Evolutionary conservation across 495 filamentous ascomycete genomes (phyloP).

Genomic region (Hyphodiscus hymeniophilus): DNA sequence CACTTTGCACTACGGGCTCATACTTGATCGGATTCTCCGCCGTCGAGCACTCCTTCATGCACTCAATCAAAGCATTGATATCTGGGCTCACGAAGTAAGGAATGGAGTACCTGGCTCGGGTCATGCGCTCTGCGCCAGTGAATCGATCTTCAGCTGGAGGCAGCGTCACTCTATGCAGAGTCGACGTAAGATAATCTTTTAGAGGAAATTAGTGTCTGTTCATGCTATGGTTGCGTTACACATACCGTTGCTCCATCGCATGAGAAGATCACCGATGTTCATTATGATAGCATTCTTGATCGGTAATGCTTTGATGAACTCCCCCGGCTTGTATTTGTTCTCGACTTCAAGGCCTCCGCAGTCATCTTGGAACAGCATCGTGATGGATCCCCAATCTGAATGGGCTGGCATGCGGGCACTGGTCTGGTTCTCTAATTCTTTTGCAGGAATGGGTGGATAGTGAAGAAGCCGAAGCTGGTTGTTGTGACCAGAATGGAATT

Average conservation of each 20-base stretch:
- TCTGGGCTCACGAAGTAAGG: slow-evolving; percentile 55
- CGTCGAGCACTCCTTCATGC: slow-evolving; percentile 40
- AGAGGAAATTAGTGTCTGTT: slow-evolving; percentile 6
- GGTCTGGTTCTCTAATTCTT: slow-evolving; percentile 33
- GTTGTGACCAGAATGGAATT: slow-evolving; percentile 47
- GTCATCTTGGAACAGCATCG: slow-evolving; percentile 43
- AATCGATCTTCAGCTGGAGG: slow-evolving; percentile 32
- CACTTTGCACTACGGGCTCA: slow-evolving; percentile 41
- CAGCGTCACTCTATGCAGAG: slow-evolving; percentile 44
- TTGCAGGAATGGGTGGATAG: slow-evolving; percentile 51
- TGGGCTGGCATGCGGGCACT: slow-evolving; percentile 47
- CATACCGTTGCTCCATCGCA: slow-evolving; percentile 53
- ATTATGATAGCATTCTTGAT: slow-evolving; percentile 45
- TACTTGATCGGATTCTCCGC: slow-evolving; percentile 37
- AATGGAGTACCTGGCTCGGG: slow-evolving; percentile 49
- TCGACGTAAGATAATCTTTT: slow-evolving; percentile 47
- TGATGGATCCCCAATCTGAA: slow-evolving; percentile 42
- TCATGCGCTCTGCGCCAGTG: slow-evolving; percentile 35
- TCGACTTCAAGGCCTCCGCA: slow-evolving; percentile 51
- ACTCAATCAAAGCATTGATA: slow-evolving; percentile 44
- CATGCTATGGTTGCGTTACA: too few relatives aligned
- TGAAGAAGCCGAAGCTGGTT: slow-evolving; percentile 59
- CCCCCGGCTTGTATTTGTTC: slow-evolving; percentile 36
- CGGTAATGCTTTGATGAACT: slow-evolving; percentile 44
- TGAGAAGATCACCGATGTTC: slow-evolving; percentile 52